Conservation (phyloP, 306 rosid genomes). For the Glycyrrhiza uralensis region DNA sequence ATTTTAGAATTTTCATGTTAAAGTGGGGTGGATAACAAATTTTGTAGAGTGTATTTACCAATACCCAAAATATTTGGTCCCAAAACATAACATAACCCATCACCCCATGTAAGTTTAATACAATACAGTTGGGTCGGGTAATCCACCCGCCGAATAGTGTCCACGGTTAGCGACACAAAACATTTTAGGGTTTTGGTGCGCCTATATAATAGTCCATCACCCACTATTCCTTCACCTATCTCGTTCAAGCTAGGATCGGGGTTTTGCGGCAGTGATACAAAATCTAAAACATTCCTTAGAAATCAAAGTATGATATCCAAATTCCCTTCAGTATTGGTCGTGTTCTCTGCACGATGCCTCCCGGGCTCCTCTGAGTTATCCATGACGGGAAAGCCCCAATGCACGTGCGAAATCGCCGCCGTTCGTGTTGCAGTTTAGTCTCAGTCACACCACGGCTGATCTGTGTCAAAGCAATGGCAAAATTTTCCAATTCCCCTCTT, state of each 20-base stretch:
- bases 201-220: conserved; percentile 5
- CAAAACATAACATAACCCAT: too few relatives aligned
- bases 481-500: neutral
- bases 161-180: neutral
- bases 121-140: conserved; percentile 12
- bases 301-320: accelerated
- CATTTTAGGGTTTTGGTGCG: conserved; percentile 23
- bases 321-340: neutral
- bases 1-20: too few relatives aligned
- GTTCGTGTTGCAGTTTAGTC: conserved; percentile 54
- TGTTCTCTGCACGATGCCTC: conserved; percentile 34
- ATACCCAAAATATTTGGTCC: too few relatives aligned
- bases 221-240: accelerated
- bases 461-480: conserved; percentile 48
- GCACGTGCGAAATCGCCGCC: conserved; percentile 38
- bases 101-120: neutral
- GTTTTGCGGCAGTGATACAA: neutral
- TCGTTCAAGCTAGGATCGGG: neutral
- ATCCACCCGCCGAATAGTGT: neutral
- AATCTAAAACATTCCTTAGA: neutral
- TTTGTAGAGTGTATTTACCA: too few relatives aligned
- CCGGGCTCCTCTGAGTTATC: conserved; percentile 39
- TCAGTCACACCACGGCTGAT: conserved; percentile 16
- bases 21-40: too few relatives aligned
- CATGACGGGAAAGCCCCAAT: conserved; percentile 40